Percentiles rank a stretch among this genome's conserved stretches.
These are phyloP conservation scores for Canariomyces notabilis DNA, from an alignment of 2,329 filamentous ascomycete genomes.

Conservation along the genomic window DNA sequence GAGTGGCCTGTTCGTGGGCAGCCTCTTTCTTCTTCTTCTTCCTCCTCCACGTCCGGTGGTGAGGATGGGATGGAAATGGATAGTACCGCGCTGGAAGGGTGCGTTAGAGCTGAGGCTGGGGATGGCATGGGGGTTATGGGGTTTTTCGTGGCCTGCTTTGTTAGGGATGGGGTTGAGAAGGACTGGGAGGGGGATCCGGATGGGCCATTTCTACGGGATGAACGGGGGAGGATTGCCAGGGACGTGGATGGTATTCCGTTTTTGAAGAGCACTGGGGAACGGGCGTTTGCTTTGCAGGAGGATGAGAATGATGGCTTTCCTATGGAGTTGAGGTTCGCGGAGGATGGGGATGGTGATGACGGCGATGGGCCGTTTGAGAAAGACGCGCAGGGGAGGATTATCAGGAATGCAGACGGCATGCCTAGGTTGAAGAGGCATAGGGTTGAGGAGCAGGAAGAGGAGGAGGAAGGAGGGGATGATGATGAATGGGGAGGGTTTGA, in stretches of 20 bases:
- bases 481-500: conserved; percentile 21
- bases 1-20: conserved; percentile 68
- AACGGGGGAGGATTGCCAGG: conserved; percentile 28
- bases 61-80: conserved; percentile 45
- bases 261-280: conserved; percentile 24
- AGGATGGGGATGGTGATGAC: conserved; percentile 12
- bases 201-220: conserved; percentile 29
- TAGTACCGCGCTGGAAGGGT: too few relatives aligned
- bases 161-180: conserved; percentile 45
- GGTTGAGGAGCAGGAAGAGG: background rate
- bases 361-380: conserved; percentile 29
- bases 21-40: conserved; percentile 32
- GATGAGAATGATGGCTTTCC: conserved; percentile 2
- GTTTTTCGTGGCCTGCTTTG: conserved; percentile 90
- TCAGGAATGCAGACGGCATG: conserved; percentile 28
- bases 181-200: conserved; percentile 16
- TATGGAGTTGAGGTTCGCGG: conserved; percentile 9
- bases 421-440: conserved; percentile 24
- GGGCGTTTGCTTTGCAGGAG: conserved; percentile 16
- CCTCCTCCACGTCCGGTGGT: background rate
- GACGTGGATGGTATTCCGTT: conserved; percentile 30
- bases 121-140: conserved; percentile 85
- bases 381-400: conserved; percentile 28
- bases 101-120: conserved; percentile 75
- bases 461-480: background rate